Base-by-base conservation (phyloP, 805 yeast genomes). In the Hanseniaspora lachancei region DNA sequence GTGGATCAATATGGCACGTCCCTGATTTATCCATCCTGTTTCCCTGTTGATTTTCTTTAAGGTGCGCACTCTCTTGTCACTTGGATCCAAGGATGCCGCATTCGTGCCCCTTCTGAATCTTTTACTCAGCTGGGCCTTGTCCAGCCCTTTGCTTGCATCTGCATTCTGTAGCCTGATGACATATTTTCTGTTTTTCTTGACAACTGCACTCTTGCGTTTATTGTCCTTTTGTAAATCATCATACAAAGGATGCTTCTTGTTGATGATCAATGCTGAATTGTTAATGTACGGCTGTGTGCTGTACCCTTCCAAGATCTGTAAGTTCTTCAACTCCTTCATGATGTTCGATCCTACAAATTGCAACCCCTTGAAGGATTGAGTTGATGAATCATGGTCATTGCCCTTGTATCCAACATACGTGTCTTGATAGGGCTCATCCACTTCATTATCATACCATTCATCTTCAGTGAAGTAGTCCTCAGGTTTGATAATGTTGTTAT, bases 1-100 rank as follows among this genome's bases (percentile, higher is more conserved):
- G 63, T 84, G 84, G 32, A 82, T 80, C 64, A 85, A 63, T 5
- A 84, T 71, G 1, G 76, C 75, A 62, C 89, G 71, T 40, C 60
- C 58, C 35, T 61, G 63, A 6, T 65, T 62, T 23, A 57, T 62
- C 18, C 66, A 68, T 5, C 63, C 51, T 63, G 63, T 44, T 62
- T 61, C 51, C 61, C 62, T n/a, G 64, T 60, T 46, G 62, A 51
- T 12, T 62, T 66, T 21, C 61, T 59, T 53, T 51, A 62, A 34
- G 59, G 63, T 52, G 62, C 68, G 13, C 58, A 58, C 49, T 47
- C 50, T 50, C 4, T 23, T 39, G 20, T 49, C 55, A 8, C 46
- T 36, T 15, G 47, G n/a, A 39, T 50, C 58, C 9, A 52, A 24
- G 16, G 51, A 15, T 9, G 51, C 51, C 5, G 39, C 51, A 23